phyloP scores from a whole-genome alignment of 768 basidiomycete species.

The Rossbeevera mucosa region DNA sequence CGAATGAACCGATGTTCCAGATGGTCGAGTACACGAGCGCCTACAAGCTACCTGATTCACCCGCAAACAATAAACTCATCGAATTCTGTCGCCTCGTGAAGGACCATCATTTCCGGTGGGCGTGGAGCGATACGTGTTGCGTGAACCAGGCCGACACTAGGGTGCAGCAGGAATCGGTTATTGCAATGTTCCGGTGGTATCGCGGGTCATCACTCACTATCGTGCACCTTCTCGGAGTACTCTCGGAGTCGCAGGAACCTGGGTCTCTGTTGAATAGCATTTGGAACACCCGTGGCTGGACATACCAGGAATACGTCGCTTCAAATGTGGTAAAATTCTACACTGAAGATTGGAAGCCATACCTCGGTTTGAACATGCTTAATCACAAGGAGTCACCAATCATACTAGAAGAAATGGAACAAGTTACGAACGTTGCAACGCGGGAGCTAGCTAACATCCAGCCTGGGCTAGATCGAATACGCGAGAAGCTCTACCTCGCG shows the following conservation, averaged over 20 bases:
- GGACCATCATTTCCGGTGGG: background rate
- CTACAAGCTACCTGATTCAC: background rate
- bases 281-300: background rate
- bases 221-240: background rate
- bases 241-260: background rate
- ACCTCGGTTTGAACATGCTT: background rate
- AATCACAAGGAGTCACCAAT: background rate
- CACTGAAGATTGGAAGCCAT: background rate
- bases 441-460: background rate
- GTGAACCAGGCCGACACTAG: background rate
- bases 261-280: background rate
- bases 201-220: background rate
- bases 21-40: background rate
- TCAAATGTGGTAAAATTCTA: background rate
- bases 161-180: background rate
- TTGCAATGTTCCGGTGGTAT: background rate
- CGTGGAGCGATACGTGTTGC: background rate
- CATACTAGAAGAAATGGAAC: background rate
- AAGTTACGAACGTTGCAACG: background rate
- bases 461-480: background rate
- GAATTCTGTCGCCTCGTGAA: background rate
- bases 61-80: background rate
- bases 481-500: background rate
- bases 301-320: background rate
- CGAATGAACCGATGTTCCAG: background rate